These are phyloP conservation scores for Boletus sp. DNA, from an alignment of 1,284 basidiomycete species.

Conservation along the genomic window DNA sequence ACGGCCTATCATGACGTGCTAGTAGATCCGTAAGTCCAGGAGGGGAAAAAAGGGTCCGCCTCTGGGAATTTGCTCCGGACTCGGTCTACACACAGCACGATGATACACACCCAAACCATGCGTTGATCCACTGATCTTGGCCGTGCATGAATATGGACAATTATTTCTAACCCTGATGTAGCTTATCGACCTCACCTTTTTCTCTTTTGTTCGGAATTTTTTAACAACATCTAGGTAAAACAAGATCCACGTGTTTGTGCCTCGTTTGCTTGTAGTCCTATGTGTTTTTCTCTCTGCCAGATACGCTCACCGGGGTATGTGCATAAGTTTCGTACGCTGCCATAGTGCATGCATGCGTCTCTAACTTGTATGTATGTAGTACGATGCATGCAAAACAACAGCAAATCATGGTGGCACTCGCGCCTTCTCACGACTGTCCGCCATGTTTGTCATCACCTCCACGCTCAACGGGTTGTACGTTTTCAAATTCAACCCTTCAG, in stretches of 20 bases:
- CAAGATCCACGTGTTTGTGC: background rate
- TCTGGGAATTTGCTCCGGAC: background rate
- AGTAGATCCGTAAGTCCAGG: slow-evolving; percentile 5
- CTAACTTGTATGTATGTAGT: too few species aligned
- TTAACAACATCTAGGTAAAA: background rate
- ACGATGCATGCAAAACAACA: too few species aligned
- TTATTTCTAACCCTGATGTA: slow-evolving; percentile 13
- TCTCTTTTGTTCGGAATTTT: background rate
- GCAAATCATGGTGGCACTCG: too few species aligned
- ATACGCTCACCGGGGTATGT: background rate
- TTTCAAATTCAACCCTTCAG: background rate
- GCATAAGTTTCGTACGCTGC: background rate
- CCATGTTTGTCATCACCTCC: background rate
- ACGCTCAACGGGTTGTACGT: background rate
- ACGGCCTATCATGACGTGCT: slow-evolving; percentile 2
- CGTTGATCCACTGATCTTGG: slow-evolving; percentile 7
- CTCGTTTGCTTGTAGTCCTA: background rate
- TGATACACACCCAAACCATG: background rate
- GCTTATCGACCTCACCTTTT: slow-evolving; percentile 13
- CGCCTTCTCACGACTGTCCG: background rate
- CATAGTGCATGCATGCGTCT: too few species aligned
- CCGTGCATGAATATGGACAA: background rate
- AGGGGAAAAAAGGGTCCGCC: background rate
- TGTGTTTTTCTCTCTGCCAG: background rate
- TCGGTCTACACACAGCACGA: background rate